Conservation (phyloP, 1,284 basidiomycete species). For the Cryptococcus sp. region DNA sequence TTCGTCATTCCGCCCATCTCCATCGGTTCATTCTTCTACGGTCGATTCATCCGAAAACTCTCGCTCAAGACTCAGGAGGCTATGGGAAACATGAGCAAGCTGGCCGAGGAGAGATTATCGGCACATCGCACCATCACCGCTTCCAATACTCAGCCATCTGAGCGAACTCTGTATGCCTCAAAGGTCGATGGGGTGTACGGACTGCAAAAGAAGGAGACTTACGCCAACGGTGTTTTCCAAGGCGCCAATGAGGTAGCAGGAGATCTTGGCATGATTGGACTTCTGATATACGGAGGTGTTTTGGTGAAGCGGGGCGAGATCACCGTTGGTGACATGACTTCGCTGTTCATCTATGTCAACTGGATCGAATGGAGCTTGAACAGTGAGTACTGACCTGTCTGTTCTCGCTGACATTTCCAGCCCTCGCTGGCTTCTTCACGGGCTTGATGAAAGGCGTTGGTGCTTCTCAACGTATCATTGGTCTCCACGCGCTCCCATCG, state of each 20-base stretch:
- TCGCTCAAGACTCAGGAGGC: conserved; percentile 51
- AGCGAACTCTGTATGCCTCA: conserved; percentile 39
- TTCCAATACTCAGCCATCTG: conserved; percentile 46
- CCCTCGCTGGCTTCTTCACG: conserved; percentile 50
- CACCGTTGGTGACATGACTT: conserved; percentile 51
- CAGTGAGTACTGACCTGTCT: conserved; percentile 33
- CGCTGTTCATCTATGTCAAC: conserved; percentile 51
- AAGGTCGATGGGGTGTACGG: conserved; percentile 46
- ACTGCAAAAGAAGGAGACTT: conserved; percentile 49
- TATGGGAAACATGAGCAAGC: conserved; percentile 49
- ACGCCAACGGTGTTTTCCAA: conserved; percentile 50
- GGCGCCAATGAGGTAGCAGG: conserved; percentile 49
- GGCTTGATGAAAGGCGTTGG: conserved; percentile 52
- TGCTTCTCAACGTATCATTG: conserved; percentile 49
- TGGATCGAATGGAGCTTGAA: conserved; percentile 53
- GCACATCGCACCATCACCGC: conserved; percentile 51
- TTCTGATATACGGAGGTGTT: conserved; percentile 49
- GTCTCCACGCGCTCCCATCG: conserved; percentile 42
- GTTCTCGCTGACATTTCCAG: conserved; percentile 20
- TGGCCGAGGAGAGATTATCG: conserved; percentile 49
- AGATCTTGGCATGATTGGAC: conserved; percentile 50
- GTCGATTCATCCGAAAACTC: conserved; percentile 48
- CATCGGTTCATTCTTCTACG: conserved; percentile 51
- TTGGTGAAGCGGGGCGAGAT: conserved; percentile 47
- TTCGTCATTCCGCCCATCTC: conserved; percentile 51